Conservation (phyloP, 345 rosid genomes). For the Firmiana major region DNA sequence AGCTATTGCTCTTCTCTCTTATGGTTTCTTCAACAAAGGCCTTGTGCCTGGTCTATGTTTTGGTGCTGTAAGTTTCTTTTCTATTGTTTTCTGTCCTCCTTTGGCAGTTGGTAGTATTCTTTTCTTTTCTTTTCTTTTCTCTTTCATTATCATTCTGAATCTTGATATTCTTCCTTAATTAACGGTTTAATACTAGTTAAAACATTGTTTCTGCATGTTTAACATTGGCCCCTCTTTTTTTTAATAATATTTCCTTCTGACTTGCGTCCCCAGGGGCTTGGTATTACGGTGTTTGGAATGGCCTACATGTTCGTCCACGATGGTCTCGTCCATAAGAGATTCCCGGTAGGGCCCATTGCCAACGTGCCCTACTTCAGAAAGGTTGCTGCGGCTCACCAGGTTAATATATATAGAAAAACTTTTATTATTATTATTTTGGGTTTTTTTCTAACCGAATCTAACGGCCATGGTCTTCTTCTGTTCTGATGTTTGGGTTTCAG, state of each 20-base stretch:
- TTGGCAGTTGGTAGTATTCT: no score
- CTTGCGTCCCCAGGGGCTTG: conserved; percentile 60
- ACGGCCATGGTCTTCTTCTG: not conserved
- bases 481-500: conserved; percentile 33
- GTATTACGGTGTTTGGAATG: conserved; percentile 90
- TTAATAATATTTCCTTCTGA: not conserved
- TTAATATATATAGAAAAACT: not conserved
- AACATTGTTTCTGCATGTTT: not conserved
- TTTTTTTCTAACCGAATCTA: not conserved
- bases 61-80: conserved; percentile 79
- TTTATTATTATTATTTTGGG: not conserved
- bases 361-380: conserved; percentile 73
- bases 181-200: not conserved
- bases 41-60: conserved; percentile 82
- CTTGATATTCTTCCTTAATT: not conserved
- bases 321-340: conserved; percentile 83
- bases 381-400: conserved; percentile 92
- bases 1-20: conserved; percentile 68
- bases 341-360: conserved; percentile 97
- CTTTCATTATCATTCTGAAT: not conserved
- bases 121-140: not conserved
- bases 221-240: not conserved
- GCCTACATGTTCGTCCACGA: conserved; percentile 99
- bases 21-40: conserved; percentile 81
- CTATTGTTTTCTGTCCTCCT: no score